Evolutionary conservation across 495 filamentous ascomycete species (phyloP), one percentile per base, ranked within the genome.

Genomic region (Aspergillus hancockii): DNA sequence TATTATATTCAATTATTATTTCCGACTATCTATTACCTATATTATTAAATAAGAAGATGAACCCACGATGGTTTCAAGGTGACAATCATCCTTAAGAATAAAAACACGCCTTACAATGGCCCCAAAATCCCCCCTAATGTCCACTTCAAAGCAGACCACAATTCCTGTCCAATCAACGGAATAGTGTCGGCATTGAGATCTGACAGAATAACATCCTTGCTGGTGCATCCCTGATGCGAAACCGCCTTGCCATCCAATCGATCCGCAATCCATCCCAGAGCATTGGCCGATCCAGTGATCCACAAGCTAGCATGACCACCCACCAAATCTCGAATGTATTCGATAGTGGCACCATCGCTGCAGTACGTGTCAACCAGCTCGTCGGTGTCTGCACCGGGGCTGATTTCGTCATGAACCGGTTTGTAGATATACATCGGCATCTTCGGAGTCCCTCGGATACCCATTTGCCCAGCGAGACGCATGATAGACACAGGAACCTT

Each of bases 391-490:
- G 50, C 59, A 3, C 80, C 66, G 1, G 65, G 49, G 38, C 68
- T 75, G 47, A 80, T 65, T 65, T 83, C 70, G 60, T 83, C 80
- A 0, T 67, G 31, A 19, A 80, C 69, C 9, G 79, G 78, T 60
- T 85, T 82, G 67, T 85, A 83, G 0, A 75, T 52, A 57, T 75
- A 82, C n/a, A 80, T 25, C 2, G 79, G 80, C 64, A 78, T 76
- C 18, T 63, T 55, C 1, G 81, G 82, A 2, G 58, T 59, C 1
- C 64, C 67, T 12, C 55, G 64, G 19, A 67, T 8, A 1, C 67
- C 67, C 64, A 69, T 60, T 23, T 58, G 53, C 0, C 64, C 67
- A 3, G 62, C 58, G 45, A 52, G 58, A 14, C 22, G n/a, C 25
- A 65, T 54, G 23, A 63, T 46, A 14, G 57, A 56, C 49, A 52